Conservation (phyloP, 2,329 filamentous ascomycete species). For the Alternaria brassicicola region DNA sequence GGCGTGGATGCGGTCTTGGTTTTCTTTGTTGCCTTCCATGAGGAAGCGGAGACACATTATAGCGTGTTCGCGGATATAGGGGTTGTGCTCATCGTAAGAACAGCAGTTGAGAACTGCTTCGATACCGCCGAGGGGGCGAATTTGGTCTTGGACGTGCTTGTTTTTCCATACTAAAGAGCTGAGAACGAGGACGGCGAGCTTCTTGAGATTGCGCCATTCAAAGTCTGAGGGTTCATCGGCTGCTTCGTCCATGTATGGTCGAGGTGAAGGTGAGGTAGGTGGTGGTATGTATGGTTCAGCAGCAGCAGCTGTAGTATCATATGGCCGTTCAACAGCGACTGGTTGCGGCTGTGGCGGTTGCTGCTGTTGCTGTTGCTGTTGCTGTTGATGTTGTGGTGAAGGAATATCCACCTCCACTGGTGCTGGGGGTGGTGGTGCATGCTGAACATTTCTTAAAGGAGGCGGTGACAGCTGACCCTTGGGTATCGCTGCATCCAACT, state of each 20-base stretch:
- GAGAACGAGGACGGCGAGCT: conserved; percentile 87
- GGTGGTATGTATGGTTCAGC: conserved; percentile 52
- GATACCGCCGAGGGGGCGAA: conserved; percentile 83
- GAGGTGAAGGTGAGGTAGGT: conserved; percentile 44
- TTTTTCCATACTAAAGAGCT: conserved; percentile 89
- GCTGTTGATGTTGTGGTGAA: conserved; percentile 11
- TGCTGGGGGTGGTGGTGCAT: conserved; percentile 42
- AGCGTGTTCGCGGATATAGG: conserved; percentile 85
- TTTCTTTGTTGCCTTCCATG: conserved; percentile 75
- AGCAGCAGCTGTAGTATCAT: conserved; percentile 58
- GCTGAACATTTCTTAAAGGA: conserved; percentile 54
- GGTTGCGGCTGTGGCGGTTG: conserved; percentile 44
- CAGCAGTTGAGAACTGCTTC: conserved; percentile 89
- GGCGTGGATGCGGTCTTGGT: conserved; percentile 72
- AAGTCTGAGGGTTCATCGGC: conserved; percentile 68
- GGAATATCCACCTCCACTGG: conserved; percentile 23
- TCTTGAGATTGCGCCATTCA: conserved; percentile 85
- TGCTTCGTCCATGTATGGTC: conserved; percentile 55
- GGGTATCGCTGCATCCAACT: conserved; percentile 84
- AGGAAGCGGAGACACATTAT: conserved; percentile 61
- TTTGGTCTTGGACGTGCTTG: conserved; percentile 82
- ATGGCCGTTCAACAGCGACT: conserved; percentile 68
- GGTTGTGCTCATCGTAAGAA: conserved; percentile 89
- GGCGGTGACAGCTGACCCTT: conserved; percentile 66
- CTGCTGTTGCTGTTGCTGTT: conserved; percentile 33